Conservation (phyloP, 805 yeast genomes). For the Candida sanyiensis region DNA sequence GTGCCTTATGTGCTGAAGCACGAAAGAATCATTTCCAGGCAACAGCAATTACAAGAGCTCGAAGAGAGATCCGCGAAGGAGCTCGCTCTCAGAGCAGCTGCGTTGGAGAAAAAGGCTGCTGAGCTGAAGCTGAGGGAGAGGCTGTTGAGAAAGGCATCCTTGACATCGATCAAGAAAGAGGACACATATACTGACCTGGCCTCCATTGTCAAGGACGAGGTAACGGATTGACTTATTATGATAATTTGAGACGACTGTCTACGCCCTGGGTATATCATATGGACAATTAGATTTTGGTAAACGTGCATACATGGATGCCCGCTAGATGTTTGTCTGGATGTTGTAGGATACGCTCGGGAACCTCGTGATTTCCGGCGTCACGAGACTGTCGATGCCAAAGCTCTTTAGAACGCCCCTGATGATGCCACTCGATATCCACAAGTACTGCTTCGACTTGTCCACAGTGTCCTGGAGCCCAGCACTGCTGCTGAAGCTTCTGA, state of each 20-base stretch:
- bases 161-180: slow-evolving; percentile 37
- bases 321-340: slow-evolving; percentile 44
- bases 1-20: slow-evolving; percentile 80
- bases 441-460: slow-evolving; percentile 39
- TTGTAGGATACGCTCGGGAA: slow-evolving; percentile 70
- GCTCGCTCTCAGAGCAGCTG: slow-evolving; percentile 66
- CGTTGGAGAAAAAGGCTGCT: slow-evolving; percentile 66
- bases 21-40: slow-evolving; percentile 67
- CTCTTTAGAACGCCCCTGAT: slow-evolving; percentile 67
- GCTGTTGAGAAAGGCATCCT: slow-evolving; percentile 32
- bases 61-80: slow-evolving; percentile 76
- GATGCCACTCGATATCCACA: slow-evolving; percentile 73
- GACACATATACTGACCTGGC: slow-evolving; percentile 52
- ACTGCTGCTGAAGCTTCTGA: slow-evolving; percentile 45
- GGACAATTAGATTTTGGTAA: background rate
- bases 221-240: background rate
- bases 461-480: slow-evolving; percentile 39
- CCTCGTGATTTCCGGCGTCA: slow-evolving; percentile 55
- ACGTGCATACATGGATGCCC: too few relatives aligned
- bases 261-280: too few relatives aligned
- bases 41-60: slow-evolving; percentile 71
- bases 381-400: slow-evolving; percentile 61
- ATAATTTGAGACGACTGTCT: too few relatives aligned
- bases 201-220: slow-evolving; percentile 30
- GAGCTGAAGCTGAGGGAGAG: slow-evolving; percentile 59